Conservation (phyloP, 2,329 filamentous ascomycete genomes). For the Bretziella fagacearum region DNA sequence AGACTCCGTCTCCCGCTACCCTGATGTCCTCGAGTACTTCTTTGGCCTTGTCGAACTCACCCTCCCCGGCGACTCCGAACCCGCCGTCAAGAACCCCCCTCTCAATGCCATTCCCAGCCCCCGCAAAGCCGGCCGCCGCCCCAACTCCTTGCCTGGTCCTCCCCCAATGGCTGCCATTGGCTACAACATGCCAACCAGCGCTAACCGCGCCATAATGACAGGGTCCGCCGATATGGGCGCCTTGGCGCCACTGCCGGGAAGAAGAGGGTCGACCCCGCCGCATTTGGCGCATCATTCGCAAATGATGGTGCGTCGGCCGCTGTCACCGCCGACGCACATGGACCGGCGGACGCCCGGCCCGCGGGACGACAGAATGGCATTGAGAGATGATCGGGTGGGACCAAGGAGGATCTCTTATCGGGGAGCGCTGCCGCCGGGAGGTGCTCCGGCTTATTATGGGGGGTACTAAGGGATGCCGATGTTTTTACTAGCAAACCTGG, state of each 20-base stretch:
- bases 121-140: slow-evolving; percentile 30
- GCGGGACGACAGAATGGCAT: too few species aligned
- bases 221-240: background rate
- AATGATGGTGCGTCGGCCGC: slow-evolving; percentile 24
- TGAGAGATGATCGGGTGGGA: too few species aligned
- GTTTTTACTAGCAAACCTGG: background rate
- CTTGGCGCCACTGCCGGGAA: background rate
- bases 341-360: slow-evolving; percentile 12
- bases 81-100: slow-evolving; percentile 41
- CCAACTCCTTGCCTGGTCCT: slow-evolving; percentile 17
- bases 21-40: slow-evolving; percentile 68
- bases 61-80: slow-evolving; percentile 45
- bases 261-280: slow-evolving; percentile 25
- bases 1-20: slow-evolving; percentile 56
- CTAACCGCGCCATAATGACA: background rate
- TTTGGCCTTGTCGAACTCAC: slow-evolving; percentile 52
- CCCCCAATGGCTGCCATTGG: background rate
- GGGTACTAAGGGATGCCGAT: background rate
- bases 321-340: slow-evolving; percentile 18
- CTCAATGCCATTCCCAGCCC: slow-evolving; percentile 35
- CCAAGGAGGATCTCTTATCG: background rate
- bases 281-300: slow-evolving; percentile 16
- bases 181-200: background rate
- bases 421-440: background rate
- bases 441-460: background rate